A percentile compares a stretch with the other conserved stretches of the same genome.
phyloP scores from a whole-genome alignment of 345 rosid genomes.

The Arabis alpina region DNA sequence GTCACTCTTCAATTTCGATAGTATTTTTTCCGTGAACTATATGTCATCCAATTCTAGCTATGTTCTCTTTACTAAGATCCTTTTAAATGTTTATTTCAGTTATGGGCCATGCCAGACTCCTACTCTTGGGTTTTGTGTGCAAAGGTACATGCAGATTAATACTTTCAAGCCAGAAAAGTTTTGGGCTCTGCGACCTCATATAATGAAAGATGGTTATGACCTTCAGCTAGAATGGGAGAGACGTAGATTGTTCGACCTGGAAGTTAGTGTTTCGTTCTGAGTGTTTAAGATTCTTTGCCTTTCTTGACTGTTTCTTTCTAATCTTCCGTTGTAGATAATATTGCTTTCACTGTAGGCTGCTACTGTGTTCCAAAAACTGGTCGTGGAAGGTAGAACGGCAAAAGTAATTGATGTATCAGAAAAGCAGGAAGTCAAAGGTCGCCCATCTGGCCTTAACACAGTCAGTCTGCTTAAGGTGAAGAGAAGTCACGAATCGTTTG shows the following conservation, averaged over 20 bases:
- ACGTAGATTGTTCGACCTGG: conserved; percentile 78
- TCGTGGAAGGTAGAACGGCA: conserved; percentile 68
- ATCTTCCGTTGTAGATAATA: conserved; percentile 10
- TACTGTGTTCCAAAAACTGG: conserved; percentile 75
- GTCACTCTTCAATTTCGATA: background rate
- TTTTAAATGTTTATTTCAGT: conserved; percentile 56
- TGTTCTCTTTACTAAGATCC: conserved; percentile 24
- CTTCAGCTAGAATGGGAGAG: conserved; percentile 95
- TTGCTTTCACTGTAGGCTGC: conserved; percentile 63
- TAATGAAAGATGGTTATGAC: conserved; percentile 70
- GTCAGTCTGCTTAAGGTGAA: conserved; percentile 91
- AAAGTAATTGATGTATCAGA: conserved; percentile 73
- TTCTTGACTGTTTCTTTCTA: conserved; percentile 26
- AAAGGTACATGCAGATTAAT: conserved; percentile 84
- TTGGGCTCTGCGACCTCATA: conserved; percentile 76
- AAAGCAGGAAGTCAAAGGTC: conserved; percentile 82
- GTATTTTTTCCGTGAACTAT: background rate
- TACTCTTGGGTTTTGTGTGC: conserved; percentile 96
- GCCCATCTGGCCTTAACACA: conserved; percentile 91
- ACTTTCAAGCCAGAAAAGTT: conserved; percentile 87
- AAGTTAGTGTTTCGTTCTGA: conserved; percentile 56
- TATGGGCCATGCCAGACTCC: conserved; percentile 99
- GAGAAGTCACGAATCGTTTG: conserved; percentile 28
- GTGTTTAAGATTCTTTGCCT: conserved; percentile 24
- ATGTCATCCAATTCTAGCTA: conserved; percentile 11